phyloP scores from a whole-genome alignment of 768 basidiomycete species.

The Mycena rebaudengoi region DNA sequence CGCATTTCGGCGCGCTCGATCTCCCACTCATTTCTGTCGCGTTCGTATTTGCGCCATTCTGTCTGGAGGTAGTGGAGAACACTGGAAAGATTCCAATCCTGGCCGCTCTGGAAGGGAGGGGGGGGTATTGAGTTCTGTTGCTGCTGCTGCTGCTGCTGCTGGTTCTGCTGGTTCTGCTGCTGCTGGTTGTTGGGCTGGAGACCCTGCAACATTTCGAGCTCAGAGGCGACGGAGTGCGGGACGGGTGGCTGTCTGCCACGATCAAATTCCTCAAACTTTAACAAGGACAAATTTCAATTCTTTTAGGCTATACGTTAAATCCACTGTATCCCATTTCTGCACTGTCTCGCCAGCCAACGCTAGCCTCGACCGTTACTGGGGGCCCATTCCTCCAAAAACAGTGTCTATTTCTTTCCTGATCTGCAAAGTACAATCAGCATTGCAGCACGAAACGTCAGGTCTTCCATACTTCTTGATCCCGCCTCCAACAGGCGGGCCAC shows the following conservation, averaged over 20 bases:
- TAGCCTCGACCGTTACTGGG: no score
- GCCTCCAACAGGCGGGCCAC: slow-evolving; percentile 70
- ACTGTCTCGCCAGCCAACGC: no score
- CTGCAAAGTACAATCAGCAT: slow-evolving; percentile 41
- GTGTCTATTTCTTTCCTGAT: slow-evolving; percentile 76
- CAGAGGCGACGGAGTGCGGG: slow-evolving; percentile 23
- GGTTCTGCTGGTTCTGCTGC: slow-evolving; percentile 53
- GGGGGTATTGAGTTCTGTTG: slow-evolving; percentile 55
- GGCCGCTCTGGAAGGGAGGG: slow-evolving; percentile 40
- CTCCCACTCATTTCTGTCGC: slow-evolving; percentile 99
- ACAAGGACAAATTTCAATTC: background rate
- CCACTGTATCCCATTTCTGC: no score
- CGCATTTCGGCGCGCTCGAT: slow-evolving; percentile 99
- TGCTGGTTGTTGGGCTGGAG: slow-evolving; percentile 64
- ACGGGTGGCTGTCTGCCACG: background rate
- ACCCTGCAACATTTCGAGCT: slow-evolving; percentile 72
- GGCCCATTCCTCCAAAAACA: background rate
- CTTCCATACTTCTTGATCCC: slow-evolving; percentile 87
- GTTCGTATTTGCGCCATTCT: slow-evolving; percentile 97
- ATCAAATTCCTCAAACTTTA: slow-evolving; percentile 2
- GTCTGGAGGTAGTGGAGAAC: slow-evolving; percentile 98
- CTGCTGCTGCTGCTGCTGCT: slow-evolving; percentile 61
- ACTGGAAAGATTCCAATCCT: slow-evolving; percentile 92
- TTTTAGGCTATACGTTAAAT: no score
- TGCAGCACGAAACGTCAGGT: slow-evolving; percentile 20